Conservation (phyloP, 805 yeast species). For the Kuraishia ogatae region DNA sequence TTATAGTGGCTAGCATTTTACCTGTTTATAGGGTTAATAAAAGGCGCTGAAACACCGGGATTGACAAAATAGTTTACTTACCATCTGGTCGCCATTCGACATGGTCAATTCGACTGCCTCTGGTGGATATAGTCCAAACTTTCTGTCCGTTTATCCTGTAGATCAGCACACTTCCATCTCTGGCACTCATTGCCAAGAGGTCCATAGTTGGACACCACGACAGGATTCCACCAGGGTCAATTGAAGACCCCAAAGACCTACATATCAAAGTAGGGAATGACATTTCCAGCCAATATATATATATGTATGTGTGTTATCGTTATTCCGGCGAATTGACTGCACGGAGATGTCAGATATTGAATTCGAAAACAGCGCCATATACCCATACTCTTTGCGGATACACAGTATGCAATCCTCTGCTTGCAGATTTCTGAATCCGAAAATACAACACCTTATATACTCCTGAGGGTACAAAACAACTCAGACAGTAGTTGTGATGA, state of each 20-base stretch:
- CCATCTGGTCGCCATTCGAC: constrained; percentile 8
- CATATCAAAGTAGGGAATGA: neutral
- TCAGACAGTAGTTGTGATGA: neutral
- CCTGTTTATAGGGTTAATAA: constrained; percentile 17
- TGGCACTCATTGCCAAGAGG: constrained; percentile 18
- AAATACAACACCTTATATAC: too few relatives aligned
- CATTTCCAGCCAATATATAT: neutral
- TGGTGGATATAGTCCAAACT: constrained; percentile 19
- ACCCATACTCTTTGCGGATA: too few relatives aligned
- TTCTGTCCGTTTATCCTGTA: constrained; percentile 22
- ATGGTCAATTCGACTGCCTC: constrained; percentile 1
- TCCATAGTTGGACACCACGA: constrained; percentile 26
- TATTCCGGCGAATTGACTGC: neutral
- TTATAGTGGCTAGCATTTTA: constrained; percentile 18
- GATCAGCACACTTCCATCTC: constrained; percentile 19
- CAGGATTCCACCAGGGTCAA: neutral
- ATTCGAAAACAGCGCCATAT: too few relatives aligned
- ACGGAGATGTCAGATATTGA: too few relatives aligned
- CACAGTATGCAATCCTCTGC: too few relatives aligned
- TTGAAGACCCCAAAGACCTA: neutral
- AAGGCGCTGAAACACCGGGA: neutral
- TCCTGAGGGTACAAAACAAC: too few relatives aligned
- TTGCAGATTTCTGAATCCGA: too few relatives aligned
- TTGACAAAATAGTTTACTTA: neutral
- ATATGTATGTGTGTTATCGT: neutral